Evolutionary conservation across 2,329 filamentous ascomycete genomes (phyloP).

Genomic region (Mariannaea sp.): DNA sequence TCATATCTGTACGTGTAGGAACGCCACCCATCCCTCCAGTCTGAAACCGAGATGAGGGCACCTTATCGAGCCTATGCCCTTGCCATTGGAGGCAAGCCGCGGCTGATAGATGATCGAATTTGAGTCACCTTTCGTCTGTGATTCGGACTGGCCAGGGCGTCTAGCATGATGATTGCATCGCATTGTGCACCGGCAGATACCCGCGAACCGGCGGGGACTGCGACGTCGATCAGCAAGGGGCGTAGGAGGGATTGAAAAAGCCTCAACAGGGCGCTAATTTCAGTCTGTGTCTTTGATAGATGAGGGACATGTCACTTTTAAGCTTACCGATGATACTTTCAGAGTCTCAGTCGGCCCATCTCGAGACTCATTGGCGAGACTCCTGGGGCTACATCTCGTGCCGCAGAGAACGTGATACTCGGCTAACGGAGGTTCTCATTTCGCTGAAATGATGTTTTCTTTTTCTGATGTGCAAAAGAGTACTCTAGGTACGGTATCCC

Average conservation of each 20-base stretch:
- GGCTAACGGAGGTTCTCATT: background rate
- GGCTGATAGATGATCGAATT: too few species aligned
- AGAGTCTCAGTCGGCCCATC: background rate
- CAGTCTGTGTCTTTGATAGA: too few species aligned
- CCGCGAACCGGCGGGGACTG: conserved; percentile 18
- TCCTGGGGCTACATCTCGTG: background rate
- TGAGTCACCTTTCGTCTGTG: too few species aligned
- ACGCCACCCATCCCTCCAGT: background rate
- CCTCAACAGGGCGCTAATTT: conserved; percentile 15
- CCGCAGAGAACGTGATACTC: conserved; percentile 11
- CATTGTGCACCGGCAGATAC: conserved; percentile 15
- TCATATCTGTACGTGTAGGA: conserved; percentile 1
- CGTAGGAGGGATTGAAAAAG: background rate
- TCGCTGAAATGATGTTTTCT: conserved; percentile 4
- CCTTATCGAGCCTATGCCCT: too few species aligned
- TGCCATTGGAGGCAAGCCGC: too few species aligned
- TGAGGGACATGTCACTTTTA: conserved; percentile 15
- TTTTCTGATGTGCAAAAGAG: conserved; percentile 14
- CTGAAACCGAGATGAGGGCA: background rate
- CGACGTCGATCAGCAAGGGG: conserved; percentile 11
- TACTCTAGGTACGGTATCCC: conserved; percentile 27
- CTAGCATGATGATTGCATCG: conserved; percentile 16
- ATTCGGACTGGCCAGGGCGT: background rate
- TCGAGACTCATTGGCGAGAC: too few species aligned
- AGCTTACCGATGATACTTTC: conserved; percentile 11